phyloP scores from a whole-genome alignment of 164 flowering plant species.

The Chimonanthus praecox region DNA sequence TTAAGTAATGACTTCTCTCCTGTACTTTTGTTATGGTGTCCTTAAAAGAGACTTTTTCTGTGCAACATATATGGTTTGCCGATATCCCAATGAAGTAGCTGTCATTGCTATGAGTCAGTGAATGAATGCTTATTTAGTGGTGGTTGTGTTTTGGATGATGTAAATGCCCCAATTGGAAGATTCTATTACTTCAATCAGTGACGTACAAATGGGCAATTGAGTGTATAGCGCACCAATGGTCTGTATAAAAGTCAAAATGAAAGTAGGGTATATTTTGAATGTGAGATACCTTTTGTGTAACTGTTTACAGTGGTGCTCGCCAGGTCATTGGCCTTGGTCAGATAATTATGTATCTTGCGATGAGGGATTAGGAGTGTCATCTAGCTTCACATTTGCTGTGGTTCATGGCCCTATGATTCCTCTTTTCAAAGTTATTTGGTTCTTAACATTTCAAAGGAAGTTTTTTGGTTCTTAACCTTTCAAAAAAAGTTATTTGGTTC shows the following conservation, averaged over 20 bases:
- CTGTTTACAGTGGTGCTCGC: background rate
- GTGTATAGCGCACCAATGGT: background rate
- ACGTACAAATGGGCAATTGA: too few species aligned
- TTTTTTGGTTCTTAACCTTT: background rate
- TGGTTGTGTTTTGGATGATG: background rate
- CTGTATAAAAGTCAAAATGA: background rate
- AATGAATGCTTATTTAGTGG: background rate
- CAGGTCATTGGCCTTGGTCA: background rate
- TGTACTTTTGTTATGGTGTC: background rate
- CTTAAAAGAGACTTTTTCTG: background rate
- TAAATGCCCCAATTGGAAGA: background rate
- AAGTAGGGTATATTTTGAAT: background rate
- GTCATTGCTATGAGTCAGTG: background rate
- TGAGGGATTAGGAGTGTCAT: background rate
- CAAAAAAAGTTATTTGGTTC: too few species aligned
- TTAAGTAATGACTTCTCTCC: slow-evolving; percentile 12
- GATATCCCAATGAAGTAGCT: background rate
- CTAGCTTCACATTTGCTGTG: background rate
- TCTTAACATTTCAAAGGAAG: background rate
- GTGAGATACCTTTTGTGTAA: background rate
- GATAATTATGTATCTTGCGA: background rate
- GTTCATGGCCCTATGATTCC: background rate
- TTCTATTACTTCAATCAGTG: too few species aligned
- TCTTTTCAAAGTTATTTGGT: background rate
- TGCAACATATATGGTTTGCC: background rate